Conservation (phyloP, 2,329 filamentous ascomycete species). For the Chaetomium sp. region DNA sequence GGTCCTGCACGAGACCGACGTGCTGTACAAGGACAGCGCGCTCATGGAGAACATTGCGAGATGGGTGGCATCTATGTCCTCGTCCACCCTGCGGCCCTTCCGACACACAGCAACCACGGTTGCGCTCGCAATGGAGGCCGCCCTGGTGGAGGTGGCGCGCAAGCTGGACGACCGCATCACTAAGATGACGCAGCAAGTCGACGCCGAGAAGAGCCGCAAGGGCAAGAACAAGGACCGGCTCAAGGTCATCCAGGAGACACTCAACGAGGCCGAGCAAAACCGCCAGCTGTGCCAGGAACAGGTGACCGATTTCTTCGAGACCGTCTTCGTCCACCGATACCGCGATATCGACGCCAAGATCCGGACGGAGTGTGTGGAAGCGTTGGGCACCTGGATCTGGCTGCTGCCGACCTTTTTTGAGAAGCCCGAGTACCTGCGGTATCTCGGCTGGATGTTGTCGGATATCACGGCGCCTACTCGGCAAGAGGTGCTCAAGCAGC, state of each 20-base stretch:
- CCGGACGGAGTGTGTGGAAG: slow-evolving; percentile 78
- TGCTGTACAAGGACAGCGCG: slow-evolving; percentile 68
- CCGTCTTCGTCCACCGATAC: slow-evolving; percentile 91
- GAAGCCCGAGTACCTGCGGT: slow-evolving; percentile 82
- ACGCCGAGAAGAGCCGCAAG: slow-evolving; percentile 65
- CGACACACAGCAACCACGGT: slow-evolving; percentile 88
- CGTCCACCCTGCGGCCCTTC: slow-evolving; percentile 79
- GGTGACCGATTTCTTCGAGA: slow-evolving; percentile 82
- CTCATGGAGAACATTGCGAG: slow-evolving; percentile 83
- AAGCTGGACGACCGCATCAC: slow-evolving; percentile 54
- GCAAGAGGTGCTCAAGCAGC: slow-evolving; percentile 78
- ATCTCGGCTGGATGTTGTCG: slow-evolving; percentile 91
- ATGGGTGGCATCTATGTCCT: slow-evolving; percentile 89
- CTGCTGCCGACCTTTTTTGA: slow-evolving; percentile 82
- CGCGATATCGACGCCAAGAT: slow-evolving; percentile 89
- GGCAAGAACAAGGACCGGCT: slow-evolving; percentile 69
- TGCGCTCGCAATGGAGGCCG: slow-evolving; percentile 69
- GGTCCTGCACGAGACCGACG: slow-evolving; percentile 72
- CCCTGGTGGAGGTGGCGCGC: slow-evolving; percentile 51
- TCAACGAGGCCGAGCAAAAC: slow-evolving; percentile 63
- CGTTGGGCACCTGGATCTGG: slow-evolving; percentile 83
- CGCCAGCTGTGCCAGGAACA: slow-evolving; percentile 63
- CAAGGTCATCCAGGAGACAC: slow-evolving; percentile 63
- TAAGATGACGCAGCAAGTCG: slow-evolving; percentile 70
- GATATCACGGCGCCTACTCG: slow-evolving; percentile 69